Percentiles rank a stretch among this genome's conserved stretches.
These are phyloP conservation scores for Prunus persica DNA, from an alignment of 306 rosid genomes.

Conservation along the genomic window Prunus_persica_NCBIv2 NC_034010.1:19754501-19755000, in stretches of 20 bases:
- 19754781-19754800: slow-evolving; percentile 35
- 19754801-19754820: slow-evolving; percentile 15
- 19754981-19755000: slow-evolving; percentile 57
- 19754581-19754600: slow-evolving; percentile 37
- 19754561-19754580: slow-evolving; percentile 40
- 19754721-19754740: slow-evolving; percentile 25
- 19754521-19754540: neutral
- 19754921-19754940: slow-evolving; percentile 14
- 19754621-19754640: slow-evolving; percentile 8
- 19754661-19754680: slow-evolving; percentile 31
- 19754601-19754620: slow-evolving; percentile 31
- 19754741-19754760: slow-evolving; percentile 31
- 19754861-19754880: slow-evolving; percentile 52
- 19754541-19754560: slow-evolving; percentile 37
- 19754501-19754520: neutral
- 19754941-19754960: slow-evolving; percentile 38
- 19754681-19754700: slow-evolving; percentile 19
- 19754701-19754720: slow-evolving; percentile 21
- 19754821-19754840: neutral
- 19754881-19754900: slow-evolving; percentile 60
- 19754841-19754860: neutral
- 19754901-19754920: slow-evolving; percentile 31
- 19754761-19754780: slow-evolving; percentile 6
- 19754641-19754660: neutral
- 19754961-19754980: slow-evolving; percentile 55